A percentile compares a stretch with the other conserved stretches of the same genome.
These are phyloP conservation scores for Beauveria sp. DNA, from an alignment of 2,329 filamentous ascomycete species.

Conservation along the genomic window DNA sequence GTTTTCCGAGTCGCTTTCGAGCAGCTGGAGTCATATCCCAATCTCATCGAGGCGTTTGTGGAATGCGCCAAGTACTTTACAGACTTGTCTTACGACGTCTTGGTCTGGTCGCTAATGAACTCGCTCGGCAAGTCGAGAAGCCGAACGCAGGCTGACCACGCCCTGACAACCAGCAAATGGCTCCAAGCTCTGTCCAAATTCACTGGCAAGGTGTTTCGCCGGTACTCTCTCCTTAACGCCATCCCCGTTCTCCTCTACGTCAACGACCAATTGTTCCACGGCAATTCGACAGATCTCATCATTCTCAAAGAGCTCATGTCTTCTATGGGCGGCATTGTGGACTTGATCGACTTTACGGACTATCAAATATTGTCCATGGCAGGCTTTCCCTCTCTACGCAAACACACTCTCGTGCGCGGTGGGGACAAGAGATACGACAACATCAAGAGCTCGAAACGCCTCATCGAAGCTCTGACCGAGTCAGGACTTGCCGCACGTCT, in stretches of 20 bases:
- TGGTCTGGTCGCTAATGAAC: conserved; percentile 87
- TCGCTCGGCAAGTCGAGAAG: conserved; percentile 56
- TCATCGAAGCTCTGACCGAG: conserved; percentile 72
- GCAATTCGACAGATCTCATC: conserved; percentile 84
- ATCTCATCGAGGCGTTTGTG: conserved; percentile 89
- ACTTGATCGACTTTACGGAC: conserved; percentile 82
- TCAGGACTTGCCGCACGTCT: conserved; percentile 73
- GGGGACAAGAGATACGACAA: conserved; percentile 76
- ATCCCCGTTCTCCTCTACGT: conserved; percentile 86
- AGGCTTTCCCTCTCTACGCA: conserved; percentile 70
- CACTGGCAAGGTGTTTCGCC: conserved; percentile 79
- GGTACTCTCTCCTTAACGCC: conserved; percentile 76
- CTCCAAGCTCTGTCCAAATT: conserved; percentile 84
- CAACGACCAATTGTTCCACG: conserved; percentile 68
- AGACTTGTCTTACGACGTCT: conserved; percentile 81
- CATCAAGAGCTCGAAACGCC: conserved; percentile 64
- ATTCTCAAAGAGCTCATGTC: conserved; percentile 84
- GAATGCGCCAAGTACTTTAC: conserved; percentile 94
- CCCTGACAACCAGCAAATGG: conserved; percentile 80
- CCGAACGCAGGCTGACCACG: conserved; percentile 53
- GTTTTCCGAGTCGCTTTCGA: conserved; percentile 84
- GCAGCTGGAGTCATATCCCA: conserved; percentile 90
- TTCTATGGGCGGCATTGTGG: conserved; percentile 88
- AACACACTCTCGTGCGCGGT: conserved; percentile 71
- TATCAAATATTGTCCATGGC: conserved; percentile 81